Evolutionary conservation across 192 early-diverging fungal genomes (phyloP).

Genomic region (Backusella circina): DNA sequence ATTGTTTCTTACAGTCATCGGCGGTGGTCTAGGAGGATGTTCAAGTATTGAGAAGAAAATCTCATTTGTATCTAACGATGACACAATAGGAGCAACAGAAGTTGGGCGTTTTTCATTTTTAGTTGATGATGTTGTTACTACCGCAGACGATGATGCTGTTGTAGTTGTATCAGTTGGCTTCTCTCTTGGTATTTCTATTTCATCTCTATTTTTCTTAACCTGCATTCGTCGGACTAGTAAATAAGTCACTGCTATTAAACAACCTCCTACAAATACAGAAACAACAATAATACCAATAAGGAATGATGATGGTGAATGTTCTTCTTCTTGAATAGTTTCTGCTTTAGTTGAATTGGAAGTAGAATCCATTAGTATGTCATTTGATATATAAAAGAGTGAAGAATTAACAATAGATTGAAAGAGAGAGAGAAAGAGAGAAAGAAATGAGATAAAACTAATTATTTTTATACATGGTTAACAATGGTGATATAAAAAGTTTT

Average conservation of each 20-base stretch:
- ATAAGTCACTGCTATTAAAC: neutral
- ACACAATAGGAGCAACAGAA: neutral
- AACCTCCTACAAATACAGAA: constrained; percentile 1
- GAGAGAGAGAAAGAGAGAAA: neutral
- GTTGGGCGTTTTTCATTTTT: neutral
- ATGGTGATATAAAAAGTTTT: neutral
- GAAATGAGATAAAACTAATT: neutral
- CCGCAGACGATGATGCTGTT: neutral
- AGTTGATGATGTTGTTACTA: neutral
- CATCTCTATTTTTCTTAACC: neutral
- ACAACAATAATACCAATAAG: constrained; percentile 7
- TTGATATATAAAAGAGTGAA: neutral
- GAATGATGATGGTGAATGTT: neutral
- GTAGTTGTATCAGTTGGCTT: neutral
- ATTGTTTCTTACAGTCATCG: neutral
- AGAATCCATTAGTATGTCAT: neutral
- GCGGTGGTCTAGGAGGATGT: constrained; percentile 12
- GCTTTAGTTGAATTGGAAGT: neutral
- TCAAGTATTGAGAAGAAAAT: constrained; percentile 15
- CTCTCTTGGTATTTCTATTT: neutral
- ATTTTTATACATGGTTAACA: neutral
- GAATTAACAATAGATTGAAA: neutral
- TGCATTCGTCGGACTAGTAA: constrained; percentile 8
- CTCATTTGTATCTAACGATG: constrained; percentile 1
- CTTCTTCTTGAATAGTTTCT: neutral